These are phyloP conservation scores for Lodderomyces elongisporus DNA, from an alignment of 1,139 yeast species.

Conservation along the genomic window DNA sequence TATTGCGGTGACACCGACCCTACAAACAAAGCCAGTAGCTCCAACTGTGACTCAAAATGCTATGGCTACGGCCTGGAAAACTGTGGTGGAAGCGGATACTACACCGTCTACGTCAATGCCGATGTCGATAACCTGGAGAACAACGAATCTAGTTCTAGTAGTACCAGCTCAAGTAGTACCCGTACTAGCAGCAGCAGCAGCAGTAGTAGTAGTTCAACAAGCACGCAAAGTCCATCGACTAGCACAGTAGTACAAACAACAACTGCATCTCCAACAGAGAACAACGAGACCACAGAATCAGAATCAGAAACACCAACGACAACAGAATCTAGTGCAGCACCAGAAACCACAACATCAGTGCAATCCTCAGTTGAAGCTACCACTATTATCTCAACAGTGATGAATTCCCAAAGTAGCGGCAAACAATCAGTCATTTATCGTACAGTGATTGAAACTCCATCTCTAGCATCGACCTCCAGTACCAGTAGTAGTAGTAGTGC, in stretches of 20 bases:
- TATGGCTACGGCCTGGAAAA: constrained; percentile 51
- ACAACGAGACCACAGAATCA: constrained; percentile 7
- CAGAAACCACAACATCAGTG: constrained; percentile 5
- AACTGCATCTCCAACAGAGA: constrained; percentile 4
- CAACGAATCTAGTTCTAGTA: constrained; percentile 9
- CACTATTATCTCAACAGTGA: constrained; percentile 20
- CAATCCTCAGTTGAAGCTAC: constrained; percentile 9
- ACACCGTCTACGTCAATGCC: constrained; percentile 42
- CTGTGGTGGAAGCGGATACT: constrained; percentile 58
- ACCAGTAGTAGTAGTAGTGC: constrained; percentile 15
- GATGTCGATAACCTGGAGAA: constrained; percentile 21
- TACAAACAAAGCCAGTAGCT: constrained; percentile 23
- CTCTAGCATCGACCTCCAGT: constrained; percentile 12
- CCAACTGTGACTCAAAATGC: constrained; percentile 48
- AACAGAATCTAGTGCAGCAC: constrained; percentile 5
- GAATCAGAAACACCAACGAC: constrained; percentile 6
- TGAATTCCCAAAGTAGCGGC: constrained; percentile 17
- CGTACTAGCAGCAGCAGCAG: constrained; percentile 7
- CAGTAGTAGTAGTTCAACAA: constrained; percentile 5
- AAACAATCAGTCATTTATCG: constrained; percentile 21
- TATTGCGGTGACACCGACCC: constrained; percentile 56
- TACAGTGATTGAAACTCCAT: constrained; percentile 19
- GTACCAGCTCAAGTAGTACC: constrained; percentile 10
- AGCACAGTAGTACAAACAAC: constrained; percentile 13
- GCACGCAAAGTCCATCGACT: constrained; percentile 9